Evolutionary conservation across 129 eudicot genomes (phyloP).

Genomic region (Pseudognaphalium luteoalbum): DNA sequence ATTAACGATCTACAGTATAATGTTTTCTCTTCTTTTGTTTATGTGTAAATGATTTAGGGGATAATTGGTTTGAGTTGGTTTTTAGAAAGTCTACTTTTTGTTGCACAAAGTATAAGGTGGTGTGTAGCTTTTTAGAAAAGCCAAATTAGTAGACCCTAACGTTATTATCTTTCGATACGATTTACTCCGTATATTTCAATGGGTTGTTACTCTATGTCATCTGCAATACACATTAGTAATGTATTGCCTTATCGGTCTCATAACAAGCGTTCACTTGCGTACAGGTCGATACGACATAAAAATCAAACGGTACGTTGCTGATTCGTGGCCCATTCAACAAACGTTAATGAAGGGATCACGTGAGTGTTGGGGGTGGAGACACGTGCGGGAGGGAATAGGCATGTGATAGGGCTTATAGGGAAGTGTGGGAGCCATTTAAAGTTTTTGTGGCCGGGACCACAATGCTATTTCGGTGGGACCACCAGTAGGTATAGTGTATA

Average conservation of each 20-base stretch:
- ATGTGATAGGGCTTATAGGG: background rate
- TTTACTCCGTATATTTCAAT: too few species aligned
- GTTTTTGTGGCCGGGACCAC: background rate
- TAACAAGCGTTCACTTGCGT: too few species aligned
- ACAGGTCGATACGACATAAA: too few species aligned
- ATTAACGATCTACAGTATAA: background rate
- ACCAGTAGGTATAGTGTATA: too few species aligned
- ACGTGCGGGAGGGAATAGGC: slow-evolving; percentile 5
- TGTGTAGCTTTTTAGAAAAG: background rate
- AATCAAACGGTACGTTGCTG: too few species aligned
- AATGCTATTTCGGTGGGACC: background rate
- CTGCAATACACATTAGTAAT: too few species aligned
- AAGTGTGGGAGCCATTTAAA: background rate
- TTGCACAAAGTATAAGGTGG: background rate
- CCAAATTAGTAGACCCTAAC: background rate
- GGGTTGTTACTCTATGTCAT: too few species aligned
- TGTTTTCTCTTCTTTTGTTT: too few species aligned
- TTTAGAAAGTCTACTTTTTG: background rate
- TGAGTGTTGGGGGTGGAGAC: background rate
- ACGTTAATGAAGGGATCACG: background rate
- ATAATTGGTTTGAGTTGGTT: too few species aligned
- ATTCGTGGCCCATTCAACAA: too few species aligned
- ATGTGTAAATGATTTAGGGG: background rate
- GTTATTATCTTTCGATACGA: too few species aligned
- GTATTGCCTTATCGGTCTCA: too few species aligned